Conservation (phyloP, 805 yeast species). For the Lipomyces anomalus region DNA sequence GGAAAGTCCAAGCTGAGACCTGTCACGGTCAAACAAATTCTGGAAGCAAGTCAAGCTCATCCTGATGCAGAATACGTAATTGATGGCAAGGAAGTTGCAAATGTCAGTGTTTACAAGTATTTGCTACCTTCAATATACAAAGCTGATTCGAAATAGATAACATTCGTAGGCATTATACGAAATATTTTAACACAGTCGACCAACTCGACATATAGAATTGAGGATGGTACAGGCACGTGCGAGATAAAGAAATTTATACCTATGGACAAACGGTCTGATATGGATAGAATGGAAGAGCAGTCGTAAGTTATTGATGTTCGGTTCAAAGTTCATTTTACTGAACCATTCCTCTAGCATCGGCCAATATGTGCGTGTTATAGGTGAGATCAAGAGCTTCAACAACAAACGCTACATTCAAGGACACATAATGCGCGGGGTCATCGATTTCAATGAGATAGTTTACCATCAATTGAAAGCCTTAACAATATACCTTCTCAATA, state of each 20-base stretch:
- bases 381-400: conserved; percentile 44
- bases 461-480: conserved; percentile 56
- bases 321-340: background rate
- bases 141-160: conserved; percentile 43
- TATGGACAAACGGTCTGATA: conserved; percentile 33
- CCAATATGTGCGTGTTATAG: conserved; percentile 47
- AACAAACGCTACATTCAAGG: conserved; percentile 48
- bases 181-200: conserved; percentile 43
- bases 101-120: conserved; percentile 4
- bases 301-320: background rate
- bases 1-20: conserved; percentile 36
- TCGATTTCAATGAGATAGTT: conserved; percentile 53
- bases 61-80: conserved; percentile 52
- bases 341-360: conserved; percentile 20
- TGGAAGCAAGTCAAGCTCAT: conserved; percentile 45
- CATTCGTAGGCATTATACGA: conserved; percentile 54
- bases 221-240: conserved; percentile 62
- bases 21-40: conserved; percentile 59
- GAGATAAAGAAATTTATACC: conserved; percentile 49
- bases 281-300: conserved; percentile 22
- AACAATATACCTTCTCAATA: conserved; percentile 13
- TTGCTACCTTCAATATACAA: background rate
- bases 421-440: conserved; percentile 43
- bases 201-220: conserved; percentile 45
- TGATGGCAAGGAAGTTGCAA: conserved; percentile 41